Evolutionary conservation across 176 grass and related monocot genomes (phyloP).

Genomic region (Chrysopogon serrulatus): DNA sequence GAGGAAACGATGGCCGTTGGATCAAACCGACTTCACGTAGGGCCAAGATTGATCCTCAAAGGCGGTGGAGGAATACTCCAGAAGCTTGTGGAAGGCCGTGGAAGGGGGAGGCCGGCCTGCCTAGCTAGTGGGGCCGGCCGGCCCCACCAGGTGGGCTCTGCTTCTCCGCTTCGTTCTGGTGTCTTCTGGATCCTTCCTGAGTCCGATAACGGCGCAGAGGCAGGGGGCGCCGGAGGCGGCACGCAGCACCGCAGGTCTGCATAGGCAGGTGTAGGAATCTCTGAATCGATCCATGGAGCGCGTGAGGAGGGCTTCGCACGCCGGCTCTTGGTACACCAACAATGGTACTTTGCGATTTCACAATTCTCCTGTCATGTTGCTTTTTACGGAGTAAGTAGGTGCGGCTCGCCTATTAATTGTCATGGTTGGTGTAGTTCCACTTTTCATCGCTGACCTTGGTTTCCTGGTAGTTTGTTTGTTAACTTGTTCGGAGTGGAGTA

Average conservation of each 20-base stretch:
- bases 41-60: too few relatives aligned
- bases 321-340: constrained; percentile 90
- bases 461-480: background rate
- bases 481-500: background rate
- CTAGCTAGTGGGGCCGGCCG: too few relatives aligned
- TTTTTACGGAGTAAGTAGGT: too few relatives aligned
- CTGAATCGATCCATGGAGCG: constrained; percentile 47
- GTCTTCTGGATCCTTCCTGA: too few relatives aligned
- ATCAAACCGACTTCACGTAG: too few relatives aligned
- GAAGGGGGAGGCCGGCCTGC: too few relatives aligned
- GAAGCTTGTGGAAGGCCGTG: too few relatives aligned
- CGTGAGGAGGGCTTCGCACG: constrained; percentile 66
- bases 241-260: background rate
- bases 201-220: too few relatives aligned
- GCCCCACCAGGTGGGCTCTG: too few relatives aligned
- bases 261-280: background rate
- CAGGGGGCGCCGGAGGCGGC: background rate
- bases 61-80: too few relatives aligned
- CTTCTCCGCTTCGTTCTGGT: too few relatives aligned
- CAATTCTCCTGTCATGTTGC: background rate
- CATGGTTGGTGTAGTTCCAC: background rate
- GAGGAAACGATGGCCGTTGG: too few relatives aligned
- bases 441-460: background rate
- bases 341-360: constrained; percentile 39
- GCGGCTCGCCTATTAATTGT: background rate